Percentiles rank a stretch among this genome's conserved stretches.
Conservation (phyloP, 1,139 yeast species). For the Taphrina sp. region DNA sequence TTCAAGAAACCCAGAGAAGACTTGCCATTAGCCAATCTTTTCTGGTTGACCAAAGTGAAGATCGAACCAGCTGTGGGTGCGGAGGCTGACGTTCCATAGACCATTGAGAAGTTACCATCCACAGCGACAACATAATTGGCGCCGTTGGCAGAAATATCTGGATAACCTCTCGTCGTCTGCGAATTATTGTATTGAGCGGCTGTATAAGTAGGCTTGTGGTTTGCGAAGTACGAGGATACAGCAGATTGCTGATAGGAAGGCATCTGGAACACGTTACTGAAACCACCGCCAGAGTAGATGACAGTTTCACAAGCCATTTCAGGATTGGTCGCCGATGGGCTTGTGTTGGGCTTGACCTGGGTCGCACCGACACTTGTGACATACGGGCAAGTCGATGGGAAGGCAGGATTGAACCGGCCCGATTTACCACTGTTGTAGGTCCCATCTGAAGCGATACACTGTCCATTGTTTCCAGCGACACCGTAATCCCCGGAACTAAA, state of each 20-base stretch:
- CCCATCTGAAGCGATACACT: background rate
- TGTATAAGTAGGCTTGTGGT: constrained; percentile 1
- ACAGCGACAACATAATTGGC: constrained; percentile 8
- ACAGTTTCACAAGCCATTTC: constrained; percentile 4
- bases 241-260: constrained; percentile 17
- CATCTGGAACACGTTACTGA: background rate
- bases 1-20: constrained; percentile 18
- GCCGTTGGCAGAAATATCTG: constrained; percentile 22
- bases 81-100: constrained; percentile 23
- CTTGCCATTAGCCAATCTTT: constrained; percentile 8
- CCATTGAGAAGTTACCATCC: constrained; percentile 1
- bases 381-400: constrained; percentile 25
- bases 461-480: constrained; percentile 6
- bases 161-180: constrained; percentile 9
- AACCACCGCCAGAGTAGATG: constrained; percentile 21
- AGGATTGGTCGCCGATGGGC: background rate
- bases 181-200: constrained; percentile 9
- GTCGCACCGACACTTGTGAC: constrained; percentile 24
- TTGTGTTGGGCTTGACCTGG: too few relatives aligned
- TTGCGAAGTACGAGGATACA: constrained; percentile 1
- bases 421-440: background rate
- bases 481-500: constrained; percentile 21
- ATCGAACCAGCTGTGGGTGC: constrained; percentile 16
- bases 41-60: constrained; percentile 11
- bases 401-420: constrained; percentile 8